Base-by-base conservation (phyloP, 1,284 basidiomycete genomes). In the Neonothopanus nambi region DNA sequence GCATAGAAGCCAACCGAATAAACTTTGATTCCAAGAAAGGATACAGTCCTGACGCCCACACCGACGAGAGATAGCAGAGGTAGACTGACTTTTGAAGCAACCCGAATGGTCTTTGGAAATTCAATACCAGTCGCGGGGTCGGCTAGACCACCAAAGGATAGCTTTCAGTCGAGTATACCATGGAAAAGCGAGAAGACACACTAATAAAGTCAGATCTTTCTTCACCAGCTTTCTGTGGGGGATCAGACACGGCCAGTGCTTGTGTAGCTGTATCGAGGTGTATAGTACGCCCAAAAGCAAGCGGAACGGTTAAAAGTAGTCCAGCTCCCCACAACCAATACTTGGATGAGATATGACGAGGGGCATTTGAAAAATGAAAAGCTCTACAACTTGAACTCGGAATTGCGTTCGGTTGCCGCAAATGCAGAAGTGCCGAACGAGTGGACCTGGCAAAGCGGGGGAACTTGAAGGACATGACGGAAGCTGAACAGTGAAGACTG, bases 1-100 rank as follows among this genome's bases (percentile, higher is more conserved):
- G 89, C 89, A 67, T 95, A 95, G 66, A 95, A 89, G 1, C 79
- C 93, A 39, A 91, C 82, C 4, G 91, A 89, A 68, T 95, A 95
- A 9, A 95, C 93, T 59, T 87, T 81, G 55, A 95, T 79, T 5
- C 82, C 76, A 41, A 95, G 72, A 70, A 95, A 93, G 11, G 90
- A 89, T 40, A 95, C 93, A 0, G 86, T 91, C 40, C 93, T 77
- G 28, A 93, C 90, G 40, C 93, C 93, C 1, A 91, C 72, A 1
- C 93, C 93, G 11, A 95, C 71, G 5, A 95, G 78, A 15, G 81
- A 78, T 61, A 91, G 80, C 1, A 77, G 71, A 9, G 86, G 82
- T 12, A 82, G 67, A 7, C 80, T 76, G 11, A 78, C 68, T 63
- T 82, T 86, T 20, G 87, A 83, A 24, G 83, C 79, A 30, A 89